Percentiles rank a stretch among this genome's conserved stretches.
Conservation (phyloP, 768 basidiomycete species). For the Termitomyces heimii region DNA sequence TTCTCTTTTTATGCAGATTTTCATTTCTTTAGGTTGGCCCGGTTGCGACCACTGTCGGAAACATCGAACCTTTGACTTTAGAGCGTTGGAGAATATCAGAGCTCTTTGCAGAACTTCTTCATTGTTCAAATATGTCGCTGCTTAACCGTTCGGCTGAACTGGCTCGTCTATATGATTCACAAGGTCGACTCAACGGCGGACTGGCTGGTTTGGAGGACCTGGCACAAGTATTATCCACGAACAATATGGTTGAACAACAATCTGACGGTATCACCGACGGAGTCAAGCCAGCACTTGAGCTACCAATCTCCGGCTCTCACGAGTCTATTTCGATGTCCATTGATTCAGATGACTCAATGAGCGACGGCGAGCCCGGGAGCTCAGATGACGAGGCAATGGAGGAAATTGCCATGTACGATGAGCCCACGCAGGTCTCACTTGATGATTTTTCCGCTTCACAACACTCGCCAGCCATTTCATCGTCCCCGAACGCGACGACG, state of each 20-base stretch:
- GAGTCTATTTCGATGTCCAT: constrained; percentile 43
- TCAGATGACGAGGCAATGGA: constrained; percentile 81
- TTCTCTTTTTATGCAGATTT: neutral
- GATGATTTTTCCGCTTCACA: constrained; percentile 28
- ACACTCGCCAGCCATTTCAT: constrained; percentile 23
- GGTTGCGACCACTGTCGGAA: constrained; percentile 68
- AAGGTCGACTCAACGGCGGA: constrained; percentile 87
- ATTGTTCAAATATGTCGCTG: constrained; percentile 97
- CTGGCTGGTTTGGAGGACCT: constrained; percentile 79
- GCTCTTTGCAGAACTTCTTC: constrained; percentile 91
- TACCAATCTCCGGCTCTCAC: constrained; percentile 57
- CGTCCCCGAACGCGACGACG: constrained; percentile 24
- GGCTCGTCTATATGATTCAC: constrained; percentile 67
- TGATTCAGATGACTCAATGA: constrained; percentile 80
- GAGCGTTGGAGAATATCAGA: constrained; percentile 97
- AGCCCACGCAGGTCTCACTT: constrained; percentile 29
- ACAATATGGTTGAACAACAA: constrained; percentile 46
- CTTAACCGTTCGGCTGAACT: constrained; percentile 75
- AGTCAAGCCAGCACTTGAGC: constrained; percentile 56
- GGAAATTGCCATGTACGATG: constrained; percentile 74
- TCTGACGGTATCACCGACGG: constrained; percentile 55
- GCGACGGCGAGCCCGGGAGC: constrained; percentile 61
- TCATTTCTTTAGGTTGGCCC: constrained; percentile 46
- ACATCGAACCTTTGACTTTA: constrained; percentile 77
- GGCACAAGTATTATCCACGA: constrained; percentile 74